Evolutionary conservation across 2,329 filamentous ascomycete genomes (phyloP).

Genomic region (Stenocarpella maydis): DNA sequence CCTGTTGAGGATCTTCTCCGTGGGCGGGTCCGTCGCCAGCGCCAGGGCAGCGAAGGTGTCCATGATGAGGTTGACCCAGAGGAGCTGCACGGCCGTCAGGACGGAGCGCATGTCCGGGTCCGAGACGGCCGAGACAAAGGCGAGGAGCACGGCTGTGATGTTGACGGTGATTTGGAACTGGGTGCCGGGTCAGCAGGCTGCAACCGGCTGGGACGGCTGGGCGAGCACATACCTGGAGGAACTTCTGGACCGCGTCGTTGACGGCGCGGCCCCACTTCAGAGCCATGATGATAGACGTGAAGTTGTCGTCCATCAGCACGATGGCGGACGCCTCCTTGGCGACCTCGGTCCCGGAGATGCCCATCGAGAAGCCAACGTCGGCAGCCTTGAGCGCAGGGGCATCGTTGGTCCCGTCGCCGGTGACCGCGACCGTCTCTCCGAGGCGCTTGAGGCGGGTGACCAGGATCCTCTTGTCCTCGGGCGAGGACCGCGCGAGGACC

Average conservation of each 20-base stretch:
- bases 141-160: constrained; percentile 71
- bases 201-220: not conserved
- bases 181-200: not conserved
- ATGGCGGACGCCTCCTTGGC: constrained; percentile 75
- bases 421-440: constrained; percentile 68
- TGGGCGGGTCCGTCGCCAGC: constrained; percentile 70
- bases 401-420: constrained; percentile 74
- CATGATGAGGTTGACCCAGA: constrained; percentile 77
- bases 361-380: constrained; percentile 75
- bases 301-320: constrained; percentile 73
- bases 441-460: constrained; percentile 62
- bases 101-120: constrained; percentile 63
- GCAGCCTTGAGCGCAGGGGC: constrained; percentile 71
- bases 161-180: constrained; percentile 75
- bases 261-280: constrained; percentile 74
- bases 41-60: constrained; percentile 73
- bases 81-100: constrained; percentile 70
- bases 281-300: constrained; percentile 71
- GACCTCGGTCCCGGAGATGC: constrained; percentile 71
- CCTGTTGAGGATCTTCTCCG: constrained; percentile 63
- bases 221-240: constrained; percentile 59
- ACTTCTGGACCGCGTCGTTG: constrained; percentile 74
- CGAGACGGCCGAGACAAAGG: constrained; percentile 70
- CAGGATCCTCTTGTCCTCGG: constrained; percentile 66
- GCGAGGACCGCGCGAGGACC: constrained; percentile 66